These are phyloP conservation scores for Epithemia pelagica DNA, from an alignment of 108 stramenopile genomes.

Conservation along the genomic window DNA sequence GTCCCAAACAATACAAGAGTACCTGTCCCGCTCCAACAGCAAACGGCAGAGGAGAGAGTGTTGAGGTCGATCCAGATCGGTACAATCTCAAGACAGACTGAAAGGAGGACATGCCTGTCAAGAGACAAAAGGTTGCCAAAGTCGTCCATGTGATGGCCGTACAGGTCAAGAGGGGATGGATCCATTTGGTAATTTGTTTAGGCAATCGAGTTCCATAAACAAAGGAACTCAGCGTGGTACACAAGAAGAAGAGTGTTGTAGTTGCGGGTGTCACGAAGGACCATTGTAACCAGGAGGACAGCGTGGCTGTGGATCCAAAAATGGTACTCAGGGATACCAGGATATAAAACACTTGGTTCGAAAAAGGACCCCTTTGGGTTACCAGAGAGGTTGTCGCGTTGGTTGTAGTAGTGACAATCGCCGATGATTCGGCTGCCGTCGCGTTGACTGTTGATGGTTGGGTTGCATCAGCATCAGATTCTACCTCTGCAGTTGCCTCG, in stretches of 20 bases:
- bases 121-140: conserved; percentile 23
- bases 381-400: neutral
- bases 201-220: conserved; percentile 70
- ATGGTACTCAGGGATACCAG: neutral
- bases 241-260: conserved; percentile 46
- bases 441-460: neutral
- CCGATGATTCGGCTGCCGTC: neutral
- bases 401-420: neutral
- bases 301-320: neutral
- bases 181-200: conserved; percentile 43
- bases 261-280: neutral
- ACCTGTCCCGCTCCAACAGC: conserved; percentile 57
- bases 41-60: no score
- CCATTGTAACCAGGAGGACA: neutral
- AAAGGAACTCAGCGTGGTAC: conserved; percentile 53
- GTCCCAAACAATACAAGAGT: conserved; percentile 63
- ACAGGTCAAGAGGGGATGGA: conserved; percentile 71
- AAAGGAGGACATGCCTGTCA: conserved; percentile 41
- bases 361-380: conserved; percentile 4
- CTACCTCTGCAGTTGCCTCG: neutral
- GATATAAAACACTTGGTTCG: neutral
- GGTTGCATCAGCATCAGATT: neutral
- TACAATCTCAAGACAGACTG: conserved; percentile 39
- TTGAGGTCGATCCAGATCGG: conserved; percentile 24
- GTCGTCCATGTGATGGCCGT: conserved; percentile 50